Conservation (phyloP, 345 rosid genomes). For the Aquilaria yunnanensis region DNA sequence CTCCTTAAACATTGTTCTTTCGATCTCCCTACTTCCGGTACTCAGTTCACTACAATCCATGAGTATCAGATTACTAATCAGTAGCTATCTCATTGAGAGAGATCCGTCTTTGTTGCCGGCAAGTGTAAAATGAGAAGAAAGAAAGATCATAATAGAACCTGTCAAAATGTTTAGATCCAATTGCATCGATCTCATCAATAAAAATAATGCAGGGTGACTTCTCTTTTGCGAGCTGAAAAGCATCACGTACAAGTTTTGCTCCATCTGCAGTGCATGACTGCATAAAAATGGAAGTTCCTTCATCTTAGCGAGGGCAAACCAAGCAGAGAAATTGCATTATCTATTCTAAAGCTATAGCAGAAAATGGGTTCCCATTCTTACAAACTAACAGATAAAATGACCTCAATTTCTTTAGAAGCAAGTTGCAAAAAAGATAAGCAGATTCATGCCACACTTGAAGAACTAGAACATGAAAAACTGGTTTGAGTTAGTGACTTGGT, state of each 20-base stretch:
- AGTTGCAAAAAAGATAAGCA: too few species aligned
- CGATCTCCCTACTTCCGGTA: constrained; percentile 91
- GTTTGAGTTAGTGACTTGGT: too few species aligned
- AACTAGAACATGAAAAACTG: too few species aligned
- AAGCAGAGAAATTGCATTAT: not conserved
- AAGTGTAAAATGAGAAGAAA: not conserved
- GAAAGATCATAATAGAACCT: constrained; percentile 35
- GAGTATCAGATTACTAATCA: not conserved
- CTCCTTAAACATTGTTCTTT: constrained; percentile 90
- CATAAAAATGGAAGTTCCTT: constrained; percentile 10
- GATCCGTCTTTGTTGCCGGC: too few species aligned
- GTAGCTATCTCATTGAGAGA: not conserved
- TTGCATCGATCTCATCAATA: constrained; percentile 98
- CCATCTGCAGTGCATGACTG: constrained; percentile 99
- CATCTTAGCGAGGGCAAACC: not conserved
- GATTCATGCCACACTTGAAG: too few species aligned
- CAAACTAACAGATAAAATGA: too few species aligned
- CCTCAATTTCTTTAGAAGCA: too few species aligned
- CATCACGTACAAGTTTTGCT: constrained; percentile 99
- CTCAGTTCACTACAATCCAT: constrained; percentile 82
- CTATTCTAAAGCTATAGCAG: too few species aligned
- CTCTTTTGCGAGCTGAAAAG: constrained; percentile 98
- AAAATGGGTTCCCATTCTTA: too few species aligned
- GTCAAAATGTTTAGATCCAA: constrained; percentile 96
- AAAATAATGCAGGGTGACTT: constrained; percentile 99